Base-by-base conservation (phyloP, 2,329 filamentous ascomycete genomes). In the Aspergillus pseudoviridinutans region DNA sequence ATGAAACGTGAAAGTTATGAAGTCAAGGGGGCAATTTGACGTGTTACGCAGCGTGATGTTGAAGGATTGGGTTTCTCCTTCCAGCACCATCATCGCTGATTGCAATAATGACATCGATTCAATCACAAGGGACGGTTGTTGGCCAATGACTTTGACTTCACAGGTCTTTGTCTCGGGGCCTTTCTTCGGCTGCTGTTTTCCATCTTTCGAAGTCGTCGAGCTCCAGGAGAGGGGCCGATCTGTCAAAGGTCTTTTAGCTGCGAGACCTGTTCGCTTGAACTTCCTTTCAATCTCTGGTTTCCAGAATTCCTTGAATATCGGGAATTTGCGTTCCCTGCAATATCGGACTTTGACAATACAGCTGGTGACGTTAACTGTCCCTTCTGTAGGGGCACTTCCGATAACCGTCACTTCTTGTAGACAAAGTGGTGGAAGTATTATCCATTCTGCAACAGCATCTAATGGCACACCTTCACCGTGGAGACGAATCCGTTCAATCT, bases 21-120 rank as follows among this genome's bases (percentile, higher is more conserved):
- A 87, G 68, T 96, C 91, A 1, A 91, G 90, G 1, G 90, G 80
- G 1, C 88, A 92, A 0, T 80, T 71, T 0, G 91, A 94, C 8
- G 85, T 79, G 63, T 99, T 99, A 63, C 89, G 84, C 14, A 97
- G 77, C 0, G 89, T 92, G 17, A 97, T 82, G 0, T 84, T 87
- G 68, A 97, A 95, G 0, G 80, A 79, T 64, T 87, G 87, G 24
- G 83, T 84, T 74, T 99, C 93, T 47, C 94, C 94, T 76, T 97
- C 93, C 5, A 99, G 80, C 10, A 99, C 83, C 92, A 96, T 97
- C 38, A 96, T 79, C 9, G 91, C 90, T 24, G 89, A 90, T 68
- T 97, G 92, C 0, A 89, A 85, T 1, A 97, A 80, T 12, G 88
- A 91, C 3, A 88, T 89, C 7, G 87, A 87, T 67, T 90, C 88